Evolutionary conservation across 1,139 yeast genomes (phyloP), one percentile per base, ranked within the genome.

Genomic region (Kodamaea sp.): DNA sequence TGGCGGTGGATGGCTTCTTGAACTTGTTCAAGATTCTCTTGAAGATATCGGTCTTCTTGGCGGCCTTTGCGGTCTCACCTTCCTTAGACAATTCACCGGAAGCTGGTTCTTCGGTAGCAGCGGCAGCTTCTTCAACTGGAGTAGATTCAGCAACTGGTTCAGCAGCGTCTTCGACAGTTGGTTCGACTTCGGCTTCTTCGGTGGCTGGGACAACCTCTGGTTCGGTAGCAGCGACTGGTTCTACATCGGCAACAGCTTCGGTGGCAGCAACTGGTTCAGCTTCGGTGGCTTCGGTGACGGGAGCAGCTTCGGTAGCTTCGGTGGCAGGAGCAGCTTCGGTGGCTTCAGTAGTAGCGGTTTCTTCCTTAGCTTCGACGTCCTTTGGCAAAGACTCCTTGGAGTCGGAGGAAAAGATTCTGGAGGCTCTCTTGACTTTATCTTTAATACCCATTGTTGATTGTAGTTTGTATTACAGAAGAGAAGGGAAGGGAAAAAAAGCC

Each of bases 1-100:
- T 64, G 46, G 39, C 36, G 53, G 62, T 63, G 47, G 38, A 35
- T 15, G 66, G 51, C 37, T 57, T 54, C 66, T 71, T 76, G 53
- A 77, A 63, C 55, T 69, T 73, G 46, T 60, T 55, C 43, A 71
- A 51, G 38, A 73, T 57, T 58, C 66, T 76, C 68, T 73, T 76
- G 61, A 73, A 66, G 54, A 73, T 60, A 43, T 69, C 67, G 51
- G 66, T 66, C 72, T 73, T 75, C 64, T 72, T 66, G 23, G 55
- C 61, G 33, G 58, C 64, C 46, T 61, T 64, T 32, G 66, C 66
- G 35, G 46, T 55, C 38, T 57, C 61, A 27, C 42, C 57, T 38
- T 39, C 43, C 42, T 34, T 38, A 25, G 42, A 43, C 32, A 38
- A 41, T 22, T 39, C 44, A 25, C 38, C 43, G 15, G 42, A 7